Conservation (phyloP, 169 alveolate genomes). For the Fabrea salina region DNA sequence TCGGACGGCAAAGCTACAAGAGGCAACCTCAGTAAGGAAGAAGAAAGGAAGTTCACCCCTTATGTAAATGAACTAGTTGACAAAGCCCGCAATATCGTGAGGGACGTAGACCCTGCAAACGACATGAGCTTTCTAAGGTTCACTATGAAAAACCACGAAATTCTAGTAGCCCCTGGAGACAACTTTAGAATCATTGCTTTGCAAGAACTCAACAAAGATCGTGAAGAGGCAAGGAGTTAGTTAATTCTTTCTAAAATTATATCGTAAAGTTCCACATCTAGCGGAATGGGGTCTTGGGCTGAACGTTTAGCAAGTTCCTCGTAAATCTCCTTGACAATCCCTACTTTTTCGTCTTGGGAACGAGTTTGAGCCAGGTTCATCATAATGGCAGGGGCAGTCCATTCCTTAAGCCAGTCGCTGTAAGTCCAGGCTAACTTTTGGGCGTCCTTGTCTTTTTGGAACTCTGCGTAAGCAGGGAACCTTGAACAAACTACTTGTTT, state of each 20-base stretch:
- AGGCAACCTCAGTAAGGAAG: no score
- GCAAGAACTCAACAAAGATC: not conserved
- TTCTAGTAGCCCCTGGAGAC: conserved; percentile 67
- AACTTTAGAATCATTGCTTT: conserved; percentile 30
- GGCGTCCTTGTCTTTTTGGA: not conserved
- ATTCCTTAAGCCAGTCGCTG: conserved; percentile 2
- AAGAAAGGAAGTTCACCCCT: not conserved
- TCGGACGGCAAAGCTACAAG: no score
- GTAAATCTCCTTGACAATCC: not conserved
- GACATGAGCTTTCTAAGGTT: conserved; percentile 59
- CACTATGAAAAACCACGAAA: conserved; percentile 58
- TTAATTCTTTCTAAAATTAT: conserved; percentile 23
- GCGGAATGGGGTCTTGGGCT: not conserved
- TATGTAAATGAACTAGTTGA: conserved; percentile 33
- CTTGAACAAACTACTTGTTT: not conserved
- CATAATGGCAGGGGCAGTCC: conserved; percentile 16
- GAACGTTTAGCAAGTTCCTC: not conserved
- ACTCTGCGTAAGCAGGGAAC: not conserved
- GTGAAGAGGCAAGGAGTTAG: not conserved
- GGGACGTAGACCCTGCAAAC: conserved; percentile 60
- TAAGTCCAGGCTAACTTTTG: not conserved
- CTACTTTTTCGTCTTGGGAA: not conserved
- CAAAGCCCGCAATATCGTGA: conserved; percentile 53
- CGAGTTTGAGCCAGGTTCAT: not conserved
- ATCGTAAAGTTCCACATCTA: not conserved